A percentile compares a stretch with the other conserved stretches of the same genome.
Evolutionary conservation across 78 protist species (phyloP).

Genomic region (Pigoraptor vietnamica): DNA sequence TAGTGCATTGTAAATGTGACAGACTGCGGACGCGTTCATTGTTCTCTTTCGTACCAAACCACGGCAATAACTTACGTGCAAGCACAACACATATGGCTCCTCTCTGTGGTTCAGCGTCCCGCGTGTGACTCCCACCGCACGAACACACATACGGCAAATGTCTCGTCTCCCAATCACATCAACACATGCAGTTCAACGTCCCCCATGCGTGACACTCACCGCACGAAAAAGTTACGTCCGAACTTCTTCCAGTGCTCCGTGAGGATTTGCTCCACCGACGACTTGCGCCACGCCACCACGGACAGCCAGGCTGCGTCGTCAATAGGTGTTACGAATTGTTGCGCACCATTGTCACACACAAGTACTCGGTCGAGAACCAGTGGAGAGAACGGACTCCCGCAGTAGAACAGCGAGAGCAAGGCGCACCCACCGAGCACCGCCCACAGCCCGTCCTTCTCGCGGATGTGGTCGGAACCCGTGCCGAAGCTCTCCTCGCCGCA

Average conservation of each 20-base stretch:
- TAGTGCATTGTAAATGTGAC: background rate
- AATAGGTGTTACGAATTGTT: too few species aligned
- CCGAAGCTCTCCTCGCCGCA: conserved; percentile 98
- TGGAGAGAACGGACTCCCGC: background rate
- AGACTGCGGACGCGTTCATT: too few species aligned
- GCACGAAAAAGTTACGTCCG: conserved; percentile 88
- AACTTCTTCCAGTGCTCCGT: conserved; percentile 74
- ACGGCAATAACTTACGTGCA: too few species aligned
- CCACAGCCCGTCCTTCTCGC: conserved; percentile 99
- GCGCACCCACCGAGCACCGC: conserved; percentile 38
- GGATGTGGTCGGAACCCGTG: conserved; percentile 88
- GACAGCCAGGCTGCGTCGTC: conserved; percentile 63
- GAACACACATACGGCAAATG: too few species aligned
- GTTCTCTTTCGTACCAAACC: too few species aligned
- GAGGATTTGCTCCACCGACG: conserved; percentile 60
- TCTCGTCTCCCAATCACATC: too few species aligned
- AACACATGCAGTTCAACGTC: too few species aligned
- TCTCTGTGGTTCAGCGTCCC: too few species aligned
- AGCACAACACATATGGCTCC: too few species aligned
- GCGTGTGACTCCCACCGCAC: too few species aligned
- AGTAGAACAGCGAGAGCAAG: background rate
- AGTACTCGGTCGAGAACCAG: background rate
- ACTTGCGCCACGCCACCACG: conserved; percentile 51
- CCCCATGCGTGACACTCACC: too few species aligned
- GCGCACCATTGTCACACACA: too few species aligned